These are phyloP conservation scores for Angomonas ambiguus DNA, from an alignment of 208 protist genomes.

Conservation along the genomic window DNA sequence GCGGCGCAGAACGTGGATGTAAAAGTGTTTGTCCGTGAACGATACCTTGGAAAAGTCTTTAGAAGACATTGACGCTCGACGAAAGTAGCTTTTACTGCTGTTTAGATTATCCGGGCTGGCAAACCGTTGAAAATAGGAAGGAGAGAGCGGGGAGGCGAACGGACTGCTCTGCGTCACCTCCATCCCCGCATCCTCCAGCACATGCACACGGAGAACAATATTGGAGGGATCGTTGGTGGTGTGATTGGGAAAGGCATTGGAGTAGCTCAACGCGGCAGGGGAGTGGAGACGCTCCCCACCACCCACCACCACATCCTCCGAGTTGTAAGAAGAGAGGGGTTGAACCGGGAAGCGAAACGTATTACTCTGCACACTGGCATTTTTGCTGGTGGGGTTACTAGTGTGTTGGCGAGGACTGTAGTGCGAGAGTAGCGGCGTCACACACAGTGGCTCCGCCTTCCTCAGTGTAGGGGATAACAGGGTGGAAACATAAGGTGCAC, in stretches of 20 bases:
- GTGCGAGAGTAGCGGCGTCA: not conserved
- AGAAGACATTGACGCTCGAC: conserved; percentile 6
- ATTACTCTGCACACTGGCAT: not conserved
- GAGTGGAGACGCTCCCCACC: not conserved
- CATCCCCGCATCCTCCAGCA: not conserved
- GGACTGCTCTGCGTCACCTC: not conserved
- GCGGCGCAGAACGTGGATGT: conserved; percentile 27
- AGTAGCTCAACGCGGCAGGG: not conserved
- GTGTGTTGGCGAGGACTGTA: not conserved
- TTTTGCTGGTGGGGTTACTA: not conserved
- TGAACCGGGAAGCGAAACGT: not conserved
- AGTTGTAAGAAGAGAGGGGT: not conserved
- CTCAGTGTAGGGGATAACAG: not conserved
- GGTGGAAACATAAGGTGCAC: not conserved
- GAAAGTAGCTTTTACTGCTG: not conserved
- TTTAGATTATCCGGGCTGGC: not conserved
- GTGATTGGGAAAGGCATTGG: not conserved
- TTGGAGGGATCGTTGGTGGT: not conserved
- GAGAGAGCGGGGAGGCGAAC: not conserved
- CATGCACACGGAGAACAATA: not conserved
- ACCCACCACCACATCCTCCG: not conserved
- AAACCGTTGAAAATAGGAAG: not conserved
- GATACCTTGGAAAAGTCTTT: conserved; percentile 6
- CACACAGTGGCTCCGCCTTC: not conserved
- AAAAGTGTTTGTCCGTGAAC: conserved; percentile 22